phyloP scores from a whole-genome alignment of 768 basidiomycete genomes.

The Cystobasidium ongulense region DNA sequence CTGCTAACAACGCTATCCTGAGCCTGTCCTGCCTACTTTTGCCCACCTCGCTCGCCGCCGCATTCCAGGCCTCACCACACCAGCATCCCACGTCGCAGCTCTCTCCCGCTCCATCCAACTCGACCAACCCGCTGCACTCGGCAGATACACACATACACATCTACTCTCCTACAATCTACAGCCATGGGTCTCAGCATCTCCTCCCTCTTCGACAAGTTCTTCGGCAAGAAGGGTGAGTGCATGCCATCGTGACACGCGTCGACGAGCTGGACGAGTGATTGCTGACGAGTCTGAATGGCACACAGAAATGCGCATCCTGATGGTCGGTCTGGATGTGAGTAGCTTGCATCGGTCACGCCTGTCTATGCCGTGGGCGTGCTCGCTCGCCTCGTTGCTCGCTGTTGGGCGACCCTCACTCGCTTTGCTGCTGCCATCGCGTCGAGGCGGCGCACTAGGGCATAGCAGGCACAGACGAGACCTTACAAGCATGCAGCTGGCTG shows the following conservation, averaged over 20 bases:
- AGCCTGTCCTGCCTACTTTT: no score
- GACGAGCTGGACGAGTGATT: not conserved
- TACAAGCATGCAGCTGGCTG: not conserved
- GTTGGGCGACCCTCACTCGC: not conserved
- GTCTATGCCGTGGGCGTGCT: not conserved
- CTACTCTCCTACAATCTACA: not conserved
- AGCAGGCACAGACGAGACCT: not conserved
- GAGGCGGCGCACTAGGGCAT: not conserved
- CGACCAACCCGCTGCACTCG: not conserved
- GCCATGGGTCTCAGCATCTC: not conserved
- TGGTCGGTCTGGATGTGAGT: slow-evolving; percentile 98
- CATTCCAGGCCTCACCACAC: not conserved
- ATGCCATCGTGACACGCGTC: not conserved
- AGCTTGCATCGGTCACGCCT: not conserved
- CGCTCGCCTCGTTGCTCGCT: not conserved
- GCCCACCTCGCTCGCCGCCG: no score
- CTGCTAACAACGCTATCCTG: no score
- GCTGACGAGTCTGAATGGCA: not conserved
- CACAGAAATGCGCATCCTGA: slow-evolving; percentile 99
- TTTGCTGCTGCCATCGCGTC: not conserved
- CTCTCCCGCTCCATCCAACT: not conserved
- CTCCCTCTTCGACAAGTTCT: not conserved
- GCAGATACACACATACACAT: not conserved
- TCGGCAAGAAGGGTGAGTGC: not conserved
- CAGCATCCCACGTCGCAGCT: not conserved